Evolutionary conservation across 2,329 filamentous ascomycete species (phyloP).

Genomic region (Ascochyta viciae-villosae): DNA sequence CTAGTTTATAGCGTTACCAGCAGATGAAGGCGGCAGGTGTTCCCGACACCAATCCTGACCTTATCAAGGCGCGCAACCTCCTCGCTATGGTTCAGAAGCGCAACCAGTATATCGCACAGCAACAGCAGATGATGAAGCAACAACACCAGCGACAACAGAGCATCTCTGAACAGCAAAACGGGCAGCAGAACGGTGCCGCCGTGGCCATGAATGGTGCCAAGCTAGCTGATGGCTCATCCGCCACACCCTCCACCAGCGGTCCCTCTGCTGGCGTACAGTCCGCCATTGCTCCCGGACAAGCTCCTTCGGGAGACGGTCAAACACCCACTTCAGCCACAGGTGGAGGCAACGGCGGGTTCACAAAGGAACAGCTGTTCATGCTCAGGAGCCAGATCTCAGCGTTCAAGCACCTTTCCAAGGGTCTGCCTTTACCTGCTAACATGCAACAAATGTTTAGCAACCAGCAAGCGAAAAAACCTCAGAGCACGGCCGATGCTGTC

Average conservation of each 20-base stretch:
- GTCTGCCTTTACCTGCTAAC: slow-evolving; percentile 77
- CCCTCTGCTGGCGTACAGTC: slow-evolving; percentile 34
- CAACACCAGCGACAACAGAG: slow-evolving; percentile 64
- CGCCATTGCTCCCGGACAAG: slow-evolving; percentile 34
- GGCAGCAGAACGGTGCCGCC: slow-evolving; percentile 59
- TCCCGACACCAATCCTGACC: slow-evolving; percentile 83
- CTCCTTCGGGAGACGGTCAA: slow-evolving; percentile 49
- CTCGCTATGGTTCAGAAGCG: slow-evolving; percentile 73
- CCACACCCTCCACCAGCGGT: slow-evolving; percentile 30
- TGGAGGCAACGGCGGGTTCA: slow-evolving; percentile 31
- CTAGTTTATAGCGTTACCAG: slow-evolving; percentile 74
- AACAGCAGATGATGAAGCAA: slow-evolving; percentile 53
- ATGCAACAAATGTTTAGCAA: slow-evolving; percentile 86
- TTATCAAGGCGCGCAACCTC: slow-evolving; percentile 79
- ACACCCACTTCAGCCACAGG: slow-evolving; percentile 41
- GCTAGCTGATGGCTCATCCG: slow-evolving; percentile 33
- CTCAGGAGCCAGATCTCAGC: slow-evolving; percentile 87
- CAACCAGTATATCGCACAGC: slow-evolving; percentile 55
- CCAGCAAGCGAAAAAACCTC: slow-evolving; percentile 67
- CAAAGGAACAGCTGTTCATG: slow-evolving; percentile 75
- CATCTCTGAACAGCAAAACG: slow-evolving; percentile 54
- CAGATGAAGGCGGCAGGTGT: slow-evolving; percentile 88
- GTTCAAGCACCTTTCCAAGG: slow-evolving; percentile 89
- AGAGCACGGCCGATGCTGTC: slow-evolving; percentile 50
- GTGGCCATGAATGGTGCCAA: slow-evolving; percentile 57